Evolutionary conservation across 306 rosid species (phyloP).

Genomic region (Corylus americana): DNA sequence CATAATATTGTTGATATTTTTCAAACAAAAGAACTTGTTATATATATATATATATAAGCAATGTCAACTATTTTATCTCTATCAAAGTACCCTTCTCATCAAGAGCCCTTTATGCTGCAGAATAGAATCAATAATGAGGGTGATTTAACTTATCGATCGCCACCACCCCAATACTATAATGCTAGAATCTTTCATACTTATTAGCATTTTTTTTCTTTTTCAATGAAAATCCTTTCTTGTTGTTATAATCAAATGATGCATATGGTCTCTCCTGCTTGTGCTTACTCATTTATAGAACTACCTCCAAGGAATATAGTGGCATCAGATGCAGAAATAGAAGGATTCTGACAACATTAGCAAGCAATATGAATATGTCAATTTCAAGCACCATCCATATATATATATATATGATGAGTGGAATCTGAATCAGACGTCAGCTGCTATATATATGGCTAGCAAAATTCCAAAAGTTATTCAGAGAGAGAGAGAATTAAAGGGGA

Average conservation of each 20-base stretch:
- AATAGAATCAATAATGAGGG: not conserved
- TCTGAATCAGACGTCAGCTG: constrained; percentile 42
- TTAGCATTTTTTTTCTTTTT: too few species aligned
- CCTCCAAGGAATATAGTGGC: constrained; percentile 18
- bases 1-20: not conserved
- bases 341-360: constrained; percentile 18
- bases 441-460: not conserved
- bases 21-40: not conserved
- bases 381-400: too few species aligned
- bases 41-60: not conserved
- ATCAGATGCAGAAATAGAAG: constrained; percentile 24
- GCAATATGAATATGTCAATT: not conserved
- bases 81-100: not conserved
- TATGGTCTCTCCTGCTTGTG: not conserved
- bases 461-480: not conserved
- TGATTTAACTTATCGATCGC: not conserved
- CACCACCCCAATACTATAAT: too few species aligned
- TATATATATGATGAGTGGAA: constrained; percentile 30
- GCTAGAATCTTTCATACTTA: too few species aligned
- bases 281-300: not conserved
- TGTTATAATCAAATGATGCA: not conserved
- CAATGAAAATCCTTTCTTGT: not conserved
- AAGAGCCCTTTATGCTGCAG: not conserved
- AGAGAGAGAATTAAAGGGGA: too few species aligned
- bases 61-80: not conserved